Conservation (phyloP, 371 early-diverging fungal genomes). For the Lichtheimia corymbifera region DNA sequence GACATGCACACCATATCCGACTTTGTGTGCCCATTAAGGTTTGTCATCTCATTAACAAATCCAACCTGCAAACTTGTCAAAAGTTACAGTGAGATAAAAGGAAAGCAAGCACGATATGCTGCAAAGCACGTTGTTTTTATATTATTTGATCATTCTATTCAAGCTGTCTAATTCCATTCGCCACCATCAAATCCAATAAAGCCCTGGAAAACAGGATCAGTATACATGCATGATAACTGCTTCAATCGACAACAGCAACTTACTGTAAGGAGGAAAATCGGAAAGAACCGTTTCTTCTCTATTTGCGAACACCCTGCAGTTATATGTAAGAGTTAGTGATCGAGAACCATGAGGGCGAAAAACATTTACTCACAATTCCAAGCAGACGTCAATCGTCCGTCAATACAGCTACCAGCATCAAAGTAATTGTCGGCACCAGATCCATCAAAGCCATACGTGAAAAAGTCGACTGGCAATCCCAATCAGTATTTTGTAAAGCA, state of each 20-base stretch:
- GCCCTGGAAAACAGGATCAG: conserved; percentile 37
- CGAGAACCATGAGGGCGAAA: neutral
- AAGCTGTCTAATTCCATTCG: conserved; percentile 30
- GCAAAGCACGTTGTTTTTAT: neutral
- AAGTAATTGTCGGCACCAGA: conserved; percentile 94
- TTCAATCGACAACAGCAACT: neutral
- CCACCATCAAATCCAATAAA: conserved; percentile 85
- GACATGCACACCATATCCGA: too few species aligned
- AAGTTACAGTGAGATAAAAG: too few species aligned
- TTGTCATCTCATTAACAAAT: too few species aligned
- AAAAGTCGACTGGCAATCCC: conserved; percentile 74
- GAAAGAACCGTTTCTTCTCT: conserved; percentile 93
- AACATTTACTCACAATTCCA: conserved; percentile 77
- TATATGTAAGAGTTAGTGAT: neutral
- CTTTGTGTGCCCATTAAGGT: too few species aligned
- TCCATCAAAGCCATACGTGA: conserved; percentile 94
- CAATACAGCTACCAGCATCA: conserved; percentile 95
- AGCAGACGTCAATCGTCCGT: conserved; percentile 92
- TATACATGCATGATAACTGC: too few species aligned
- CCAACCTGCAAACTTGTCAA: too few species aligned
- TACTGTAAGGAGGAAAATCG: conserved; percentile 84
- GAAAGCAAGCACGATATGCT: too few species aligned
- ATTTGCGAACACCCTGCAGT: conserved; percentile 79
- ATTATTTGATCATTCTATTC: neutral
- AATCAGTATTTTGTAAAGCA: neutral